Conservation (phyloP, 176 grass and related monocot genomes). For the Cenchrus americanus region DNA sequence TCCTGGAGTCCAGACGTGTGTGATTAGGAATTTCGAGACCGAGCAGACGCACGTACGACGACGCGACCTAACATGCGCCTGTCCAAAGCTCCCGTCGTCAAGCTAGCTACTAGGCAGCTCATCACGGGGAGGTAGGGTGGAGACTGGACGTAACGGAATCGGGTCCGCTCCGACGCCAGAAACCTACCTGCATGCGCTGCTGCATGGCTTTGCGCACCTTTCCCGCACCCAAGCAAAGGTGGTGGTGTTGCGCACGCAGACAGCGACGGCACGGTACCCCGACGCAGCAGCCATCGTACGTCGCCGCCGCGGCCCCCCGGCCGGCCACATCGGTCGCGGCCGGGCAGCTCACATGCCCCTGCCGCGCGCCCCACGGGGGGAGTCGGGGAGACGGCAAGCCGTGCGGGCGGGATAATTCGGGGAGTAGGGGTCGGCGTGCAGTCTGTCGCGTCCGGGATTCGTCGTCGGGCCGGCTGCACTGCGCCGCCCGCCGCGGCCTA, state of each 20-base stretch:
- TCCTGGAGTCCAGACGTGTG: background rate
- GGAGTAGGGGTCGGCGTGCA: background rate
- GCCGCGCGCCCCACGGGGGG: background rate
- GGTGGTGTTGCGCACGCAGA: background rate
- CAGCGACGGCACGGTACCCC: constrained; percentile 11
- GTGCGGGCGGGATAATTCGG: background rate
- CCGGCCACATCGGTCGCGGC: background rate
- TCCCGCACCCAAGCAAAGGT: background rate
- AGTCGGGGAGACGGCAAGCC: background rate
- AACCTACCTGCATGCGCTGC: background rate
- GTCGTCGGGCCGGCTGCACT: background rate
- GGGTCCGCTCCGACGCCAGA: background rate
- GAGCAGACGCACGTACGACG: background rate
- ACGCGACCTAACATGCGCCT: constrained; percentile 38
- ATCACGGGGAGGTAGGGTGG: background rate
- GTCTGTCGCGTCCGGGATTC: background rate
- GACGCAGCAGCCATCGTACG: too few species aligned
- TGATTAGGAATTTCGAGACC: background rate
- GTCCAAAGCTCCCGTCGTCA: background rate
- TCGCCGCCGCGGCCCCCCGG: too few species aligned
- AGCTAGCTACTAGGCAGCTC: background rate
- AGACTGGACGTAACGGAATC: constrained; percentile 14
- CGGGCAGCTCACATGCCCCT: constrained; percentile 38
- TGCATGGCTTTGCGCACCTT: background rate
- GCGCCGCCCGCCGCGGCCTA: background rate